Conservation (phyloP, 805 yeast genomes). For the Yamadazyma paraphyllophila region DNA sequence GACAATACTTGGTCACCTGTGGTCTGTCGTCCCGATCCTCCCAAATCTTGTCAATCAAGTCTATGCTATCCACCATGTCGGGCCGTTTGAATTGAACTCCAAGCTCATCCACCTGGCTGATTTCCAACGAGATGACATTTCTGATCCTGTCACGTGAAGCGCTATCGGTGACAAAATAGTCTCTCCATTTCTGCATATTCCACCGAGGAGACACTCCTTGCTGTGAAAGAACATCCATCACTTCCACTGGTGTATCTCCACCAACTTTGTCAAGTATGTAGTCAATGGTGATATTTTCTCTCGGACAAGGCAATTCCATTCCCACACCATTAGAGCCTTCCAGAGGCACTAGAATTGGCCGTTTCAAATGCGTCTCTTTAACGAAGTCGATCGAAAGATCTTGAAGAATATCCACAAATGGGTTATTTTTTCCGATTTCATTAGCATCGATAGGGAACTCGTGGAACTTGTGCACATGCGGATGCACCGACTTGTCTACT, state of each 20-base stretch:
- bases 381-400: conserved; percentile 39
- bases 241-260: conserved; percentile 62
- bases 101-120: conserved; percentile 53
- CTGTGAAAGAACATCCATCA: conserved; percentile 87
- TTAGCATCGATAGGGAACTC: conserved; percentile 26
- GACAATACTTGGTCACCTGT: conserved; percentile 69
- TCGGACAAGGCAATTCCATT: conserved; percentile 49
- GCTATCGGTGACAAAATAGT: conserved; percentile 53
- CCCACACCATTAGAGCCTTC: conserved; percentile 28
- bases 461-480: conserved; percentile 46
- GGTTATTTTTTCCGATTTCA: conserved; percentile 4
- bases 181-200: conserved; percentile 71
- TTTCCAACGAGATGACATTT: conserved; percentile 81
- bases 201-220: conserved; percentile 60
- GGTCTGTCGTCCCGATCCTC: conserved; percentile 40
- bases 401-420: conserved; percentile 24
- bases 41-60: conserved; percentile 73
- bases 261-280: conserved; percentile 62
- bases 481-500: conserved; percentile 45
- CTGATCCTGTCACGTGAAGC: conserved; percentile 60
- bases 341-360: conserved; percentile 48
- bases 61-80: conserved; percentile 57
- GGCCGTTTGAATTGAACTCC: conserved; percentile 60
- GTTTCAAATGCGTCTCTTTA: conserved; percentile 26
- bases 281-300: conserved; percentile 47